These are phyloP conservation scores for Fusarium sp. DNA, from an alignment of 2,329 filamentous ascomycete genomes.

Conservation along the genomic window DNA sequence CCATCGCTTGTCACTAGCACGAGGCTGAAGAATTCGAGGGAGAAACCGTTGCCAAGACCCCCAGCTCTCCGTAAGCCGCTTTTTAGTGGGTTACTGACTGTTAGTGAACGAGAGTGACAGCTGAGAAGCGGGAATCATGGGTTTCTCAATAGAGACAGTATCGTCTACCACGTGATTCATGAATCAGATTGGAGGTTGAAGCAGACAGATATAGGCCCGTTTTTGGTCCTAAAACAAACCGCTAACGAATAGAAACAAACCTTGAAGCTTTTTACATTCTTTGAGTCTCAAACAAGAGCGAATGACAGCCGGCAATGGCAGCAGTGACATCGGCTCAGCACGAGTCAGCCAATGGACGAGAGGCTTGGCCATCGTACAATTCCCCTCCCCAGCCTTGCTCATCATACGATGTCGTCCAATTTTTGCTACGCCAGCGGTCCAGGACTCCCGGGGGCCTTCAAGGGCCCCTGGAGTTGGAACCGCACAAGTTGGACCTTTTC, in stretches of 20 bases:
- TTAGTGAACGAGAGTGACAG: slow-evolving; percentile 11
- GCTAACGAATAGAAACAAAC: slow-evolving; percentile 19
- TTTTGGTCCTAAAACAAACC: slow-evolving; percentile 1
- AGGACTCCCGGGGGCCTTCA: slow-evolving; percentile 31
- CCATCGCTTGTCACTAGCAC: slow-evolving; percentile 25
- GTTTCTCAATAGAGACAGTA: not conserved
- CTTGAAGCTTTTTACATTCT: slow-evolving; percentile 10
- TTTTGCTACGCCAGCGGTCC: slow-evolving; percentile 42
- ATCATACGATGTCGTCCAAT: slow-evolving; percentile 50
- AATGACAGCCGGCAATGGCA: slow-evolving; percentile 29
- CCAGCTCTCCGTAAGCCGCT: slow-evolving; percentile 12
- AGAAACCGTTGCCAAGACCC: slow-evolving; percentile 34
- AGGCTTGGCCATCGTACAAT: slow-evolving; percentile 43
- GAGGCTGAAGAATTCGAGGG: slow-evolving; percentile 22
- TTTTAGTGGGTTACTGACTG: not conserved
- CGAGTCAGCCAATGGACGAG: slow-evolving; percentile 34
- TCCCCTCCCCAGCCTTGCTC: slow-evolving; percentile 48
- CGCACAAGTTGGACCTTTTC: slow-evolving; percentile 35
- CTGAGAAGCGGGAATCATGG: slow-evolving; percentile 7
- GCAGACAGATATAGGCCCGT: not conserved
- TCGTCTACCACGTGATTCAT: slow-evolving; percentile 12
- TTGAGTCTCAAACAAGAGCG: slow-evolving; percentile 14
- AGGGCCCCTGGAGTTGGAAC: slow-evolving; percentile 38
- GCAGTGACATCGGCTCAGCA: slow-evolving; percentile 1
- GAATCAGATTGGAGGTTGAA: not conserved